Evolutionary conservation across 1,139 yeast genomes (phyloP).

Genomic region (Taphrina pruni): DNA sequence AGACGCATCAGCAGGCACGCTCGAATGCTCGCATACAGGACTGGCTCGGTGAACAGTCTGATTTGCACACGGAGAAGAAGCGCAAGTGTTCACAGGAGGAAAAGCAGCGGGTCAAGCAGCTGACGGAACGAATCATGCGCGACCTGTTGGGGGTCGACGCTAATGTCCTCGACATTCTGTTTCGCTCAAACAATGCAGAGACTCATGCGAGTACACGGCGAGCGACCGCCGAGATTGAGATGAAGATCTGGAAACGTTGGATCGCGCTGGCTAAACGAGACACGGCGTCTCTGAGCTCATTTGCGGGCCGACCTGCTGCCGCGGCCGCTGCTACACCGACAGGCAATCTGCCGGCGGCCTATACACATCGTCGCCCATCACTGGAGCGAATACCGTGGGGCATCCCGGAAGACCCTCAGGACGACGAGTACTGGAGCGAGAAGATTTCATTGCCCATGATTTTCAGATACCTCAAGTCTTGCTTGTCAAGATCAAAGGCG

Average conservation of each 20-base stretch:
- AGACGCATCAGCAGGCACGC: slow-evolving; percentile 22
- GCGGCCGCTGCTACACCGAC: neutral
- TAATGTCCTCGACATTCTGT: slow-evolving; percentile 9
- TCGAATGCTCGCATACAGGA: slow-evolving; percentile 33
- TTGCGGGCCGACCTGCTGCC: neutral
- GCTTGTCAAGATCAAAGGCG: neutral
- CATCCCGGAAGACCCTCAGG: slow-evolving; percentile 21
- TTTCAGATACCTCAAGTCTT: slow-evolving; percentile 22
- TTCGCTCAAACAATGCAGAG: neutral
- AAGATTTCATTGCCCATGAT: slow-evolving; percentile 18
- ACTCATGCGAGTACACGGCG: neutral
- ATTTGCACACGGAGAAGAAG: slow-evolving; percentile 18
- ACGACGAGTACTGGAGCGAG: slow-evolving; percentile 23
- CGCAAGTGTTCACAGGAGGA: slow-evolving; percentile 22
- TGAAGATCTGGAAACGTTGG: slow-evolving; percentile 21
- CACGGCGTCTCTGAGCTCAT: slow-evolving; percentile 8
- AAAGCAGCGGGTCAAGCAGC: neutral
- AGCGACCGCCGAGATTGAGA: slow-evolving; percentile 5
- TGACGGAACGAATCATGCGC: slow-evolving; percentile 20
- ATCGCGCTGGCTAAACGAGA: slow-evolving; percentile 9
- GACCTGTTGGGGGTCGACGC: slow-evolving; percentile 17
- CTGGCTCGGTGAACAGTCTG: slow-evolving; percentile 34
- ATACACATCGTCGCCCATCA: neutral
- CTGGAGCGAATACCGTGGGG: slow-evolving; percentile 32
- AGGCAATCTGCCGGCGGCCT: neutral